Evolutionary conservation across 768 basidiomycete genomes (phyloP).

Genomic region (Russula virescens): DNA sequence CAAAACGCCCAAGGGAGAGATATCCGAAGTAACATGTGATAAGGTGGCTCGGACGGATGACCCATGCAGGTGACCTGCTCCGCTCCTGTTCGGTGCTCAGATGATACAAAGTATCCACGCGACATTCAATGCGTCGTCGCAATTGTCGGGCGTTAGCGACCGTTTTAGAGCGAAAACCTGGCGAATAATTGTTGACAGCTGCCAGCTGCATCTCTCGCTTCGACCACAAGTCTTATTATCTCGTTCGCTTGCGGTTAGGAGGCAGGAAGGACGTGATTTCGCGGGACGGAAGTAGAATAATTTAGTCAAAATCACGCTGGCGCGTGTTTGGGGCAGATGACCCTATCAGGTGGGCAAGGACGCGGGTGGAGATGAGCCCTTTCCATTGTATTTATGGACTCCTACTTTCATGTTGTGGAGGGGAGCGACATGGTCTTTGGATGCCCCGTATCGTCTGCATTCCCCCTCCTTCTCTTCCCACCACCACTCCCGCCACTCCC

Average conservation of each 20-base stretch:
- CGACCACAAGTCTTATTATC: neutral
- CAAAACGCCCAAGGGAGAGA: neutral
- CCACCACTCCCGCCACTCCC: neutral
- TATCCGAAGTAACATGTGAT: neutral
- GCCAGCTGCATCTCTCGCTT: neutral
- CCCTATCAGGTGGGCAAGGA: slow-evolving; percentile 15
- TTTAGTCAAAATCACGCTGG: neutral
- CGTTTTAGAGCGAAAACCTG: neutral
- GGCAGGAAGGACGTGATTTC: neutral
- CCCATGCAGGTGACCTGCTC: slow-evolving; percentile 10
- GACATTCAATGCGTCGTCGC: neutral
- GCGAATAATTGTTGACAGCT: neutral
- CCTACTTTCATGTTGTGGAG: neutral
- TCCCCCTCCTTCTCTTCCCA: neutral
- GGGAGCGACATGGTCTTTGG: neutral
- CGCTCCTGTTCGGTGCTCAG: neutral
- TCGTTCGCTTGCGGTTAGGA: neutral
- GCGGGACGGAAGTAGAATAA: neutral
- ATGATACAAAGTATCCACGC: neutral
- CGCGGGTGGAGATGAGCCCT: neutral
- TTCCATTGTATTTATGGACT: slow-evolving; percentile 14
- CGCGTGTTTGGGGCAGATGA: slow-evolving; percentile 17
- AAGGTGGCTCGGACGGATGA: neutral
- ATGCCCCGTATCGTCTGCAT: neutral
- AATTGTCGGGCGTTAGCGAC: too few species aligned